Conservation (phyloP, 2,329 filamentous ascomycete genomes). For the Tolypocladium amazonense region DNA sequence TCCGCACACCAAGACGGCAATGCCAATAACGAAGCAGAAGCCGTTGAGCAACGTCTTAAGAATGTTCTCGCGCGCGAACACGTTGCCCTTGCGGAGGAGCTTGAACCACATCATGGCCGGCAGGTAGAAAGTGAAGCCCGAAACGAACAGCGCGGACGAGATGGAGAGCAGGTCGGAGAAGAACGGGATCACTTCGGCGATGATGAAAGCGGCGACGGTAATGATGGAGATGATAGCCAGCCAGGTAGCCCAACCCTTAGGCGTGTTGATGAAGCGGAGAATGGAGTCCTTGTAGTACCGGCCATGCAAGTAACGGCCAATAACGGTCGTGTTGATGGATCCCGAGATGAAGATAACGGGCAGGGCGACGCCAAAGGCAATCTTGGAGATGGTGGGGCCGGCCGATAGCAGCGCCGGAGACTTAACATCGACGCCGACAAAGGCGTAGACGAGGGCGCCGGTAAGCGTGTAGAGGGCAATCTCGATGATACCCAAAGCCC, state of each 20-base stretch:
- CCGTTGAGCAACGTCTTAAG: slow-evolving; percentile 10
- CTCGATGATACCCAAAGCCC: slow-evolving; percentile 50
- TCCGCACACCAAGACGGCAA: slow-evolving; percentile 13
- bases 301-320: slow-evolving; percentile 34
- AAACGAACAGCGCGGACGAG: slow-evolving; percentile 37
- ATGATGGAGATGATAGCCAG: slow-evolving; percentile 41
- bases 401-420: slow-evolving; percentile 61
- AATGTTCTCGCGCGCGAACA: slow-evolving; percentile 15
- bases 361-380: slow-evolving; percentile 59
- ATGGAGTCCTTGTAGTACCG: slow-evolving; percentile 32
- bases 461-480: slow-evolving; percentile 57
- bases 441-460: slow-evolving; percentile 58
- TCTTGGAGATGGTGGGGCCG: slow-evolving; percentile 45
- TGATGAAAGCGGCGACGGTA: slow-evolving; percentile 56
- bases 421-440: slow-evolving; percentile 50
- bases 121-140: slow-evolving; percentile 23
- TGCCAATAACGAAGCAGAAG: slow-evolving; percentile 14
- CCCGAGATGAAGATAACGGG: slow-evolving; percentile 68
- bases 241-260: slow-evolving; percentile 43
- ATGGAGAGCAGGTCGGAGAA: slow-evolving; percentile 55
- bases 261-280: slow-evolving; percentile 35
- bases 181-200: slow-evolving; percentile 61
- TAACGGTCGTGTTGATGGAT: slow-evolving; percentile 51
- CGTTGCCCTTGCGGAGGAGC: slow-evolving; percentile 17
- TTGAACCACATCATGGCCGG: slow-evolving; percentile 31